Evolutionary conservation across 352 stramenopile species (phyloP).

Genomic region (Phytopythium vexans): DNA sequence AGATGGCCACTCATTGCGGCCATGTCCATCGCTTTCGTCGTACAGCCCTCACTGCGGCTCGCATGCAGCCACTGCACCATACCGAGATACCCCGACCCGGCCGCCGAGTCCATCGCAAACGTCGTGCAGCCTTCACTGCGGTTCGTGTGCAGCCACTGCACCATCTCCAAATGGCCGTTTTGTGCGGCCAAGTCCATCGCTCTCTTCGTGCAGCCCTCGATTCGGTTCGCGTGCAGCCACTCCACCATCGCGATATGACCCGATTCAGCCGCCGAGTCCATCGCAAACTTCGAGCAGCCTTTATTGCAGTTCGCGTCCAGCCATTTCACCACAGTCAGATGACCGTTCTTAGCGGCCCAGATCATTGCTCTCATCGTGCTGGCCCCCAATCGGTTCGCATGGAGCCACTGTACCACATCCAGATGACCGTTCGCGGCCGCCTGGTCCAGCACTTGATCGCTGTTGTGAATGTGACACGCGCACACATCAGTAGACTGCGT

Average conservation of each 20-base stretch:
- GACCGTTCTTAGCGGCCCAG: constrained; percentile 14
- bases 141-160: constrained; percentile 25
- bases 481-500: too few relatives aligned
- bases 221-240: constrained; percentile 20
- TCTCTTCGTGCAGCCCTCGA: constrained; percentile 11
- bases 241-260: constrained; percentile 18
- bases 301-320: constrained; percentile 20
- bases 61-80: constrained; percentile 24
- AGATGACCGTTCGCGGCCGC: constrained; percentile 12
- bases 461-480: too few relatives aligned
- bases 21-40: constrained; percentile 16
- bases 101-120: constrained; percentile 19
- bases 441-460: constrained; percentile 8
- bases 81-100: constrained; percentile 11
- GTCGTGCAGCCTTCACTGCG: constrained; percentile 19
- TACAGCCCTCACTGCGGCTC: constrained; percentile 24
- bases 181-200: constrained; percentile 24
- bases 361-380: constrained; percentile 17
- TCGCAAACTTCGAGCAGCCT: constrained; percentile 17
- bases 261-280: constrained; percentile 18
- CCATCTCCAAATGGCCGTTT: constrained; percentile 18
- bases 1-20: constrained; percentile 22
- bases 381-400: constrained; percentile 14
- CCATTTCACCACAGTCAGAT: constrained; percentile 22
- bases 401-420: constrained; percentile 17